Base-by-base conservation (phyloP, 2,329 filamentous ascomycete genomes). In the Emergomyces orientalis region DNA sequence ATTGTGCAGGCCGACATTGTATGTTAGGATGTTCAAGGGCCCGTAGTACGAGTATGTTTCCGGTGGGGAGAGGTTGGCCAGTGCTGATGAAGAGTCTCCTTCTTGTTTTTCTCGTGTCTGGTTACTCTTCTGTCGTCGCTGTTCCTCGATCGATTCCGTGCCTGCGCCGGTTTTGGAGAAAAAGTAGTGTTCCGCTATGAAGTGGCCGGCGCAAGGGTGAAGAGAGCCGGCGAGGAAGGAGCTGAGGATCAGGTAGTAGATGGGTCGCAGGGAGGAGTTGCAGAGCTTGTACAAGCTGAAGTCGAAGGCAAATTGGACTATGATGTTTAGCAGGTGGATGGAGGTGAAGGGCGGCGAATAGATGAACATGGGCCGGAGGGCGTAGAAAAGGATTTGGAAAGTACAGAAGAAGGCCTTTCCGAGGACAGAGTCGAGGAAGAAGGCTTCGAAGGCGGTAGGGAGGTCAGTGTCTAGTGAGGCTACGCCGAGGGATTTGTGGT, bases 341-440 rank as follows among this genome's bases (percentile, higher is more conserved):
- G 83, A 83, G 60, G 93, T 97, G 75, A 97, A 85, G 45, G 93
- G 90, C 5, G 97, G 83, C 70, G 86, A 85, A 83, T 96, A 96
- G 69, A 99, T 84, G 78, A 92, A 87, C 88, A 97, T 96, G 65
- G 94, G 94, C 19, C 94, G 90, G 59, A 99, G 78, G 71, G 94
- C 94, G 80, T 99, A 99, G 84, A 99, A 99, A 74, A 99, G 84
- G 76, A 99, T 97, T 78, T 99, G 94, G 80, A 97, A 99, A 69
- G 94, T 99, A 80, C 89, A 93, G 84, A 99, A 99, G 81, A 99
- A 99, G 68, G 94, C 88, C 79, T 99, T 99, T 75, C 94, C 94
- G 22, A 93, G 85, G 70, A 99, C 87, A 8, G 79, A 97, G 80
- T 99, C 90, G 71, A 99, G 87, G 75, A 99, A 88, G 73, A 96